Conservation (phyloP, 208 protist species). For the Leishmania martiniquensis region DNA sequence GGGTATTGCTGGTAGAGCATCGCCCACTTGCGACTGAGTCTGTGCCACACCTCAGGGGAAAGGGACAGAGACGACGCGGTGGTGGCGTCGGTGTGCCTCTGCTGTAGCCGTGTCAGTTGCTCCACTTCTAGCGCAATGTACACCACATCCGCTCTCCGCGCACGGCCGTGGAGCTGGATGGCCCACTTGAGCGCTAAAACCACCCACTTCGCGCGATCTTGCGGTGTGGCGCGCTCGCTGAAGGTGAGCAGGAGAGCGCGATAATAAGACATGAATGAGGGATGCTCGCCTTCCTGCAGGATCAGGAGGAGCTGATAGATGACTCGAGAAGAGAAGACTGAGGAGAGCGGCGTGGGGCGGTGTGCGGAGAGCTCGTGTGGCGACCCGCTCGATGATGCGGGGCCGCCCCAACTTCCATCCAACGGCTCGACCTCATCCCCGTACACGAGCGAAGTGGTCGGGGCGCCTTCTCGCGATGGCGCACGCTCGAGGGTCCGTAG, state of each 20-base stretch:
- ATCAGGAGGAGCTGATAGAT: slow-evolving; percentile 58
- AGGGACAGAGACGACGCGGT: slow-evolving; percentile 6
- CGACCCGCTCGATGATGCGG: background rate
- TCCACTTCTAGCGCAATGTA: slow-evolving; percentile 46
- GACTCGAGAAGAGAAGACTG: slow-evolving; percentile 61
- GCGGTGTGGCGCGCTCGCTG: slow-evolving; percentile 20
- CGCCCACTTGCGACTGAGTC: slow-evolving; percentile 43
- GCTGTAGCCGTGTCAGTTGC: slow-evolving; percentile 35
- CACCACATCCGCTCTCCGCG: slow-evolving; percentile 32
- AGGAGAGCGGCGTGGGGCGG: background rate
- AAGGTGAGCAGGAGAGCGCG: slow-evolving; percentile 38
- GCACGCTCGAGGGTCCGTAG: background rate
- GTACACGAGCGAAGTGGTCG: background rate
- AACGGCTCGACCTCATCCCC: background rate
- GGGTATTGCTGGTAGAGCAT: slow-evolving; percentile 40
- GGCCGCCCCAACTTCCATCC: background rate
- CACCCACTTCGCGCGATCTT: slow-evolving; percentile 49
- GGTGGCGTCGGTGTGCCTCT: background rate
- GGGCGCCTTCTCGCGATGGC: background rate
- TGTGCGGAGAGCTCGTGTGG: background rate
- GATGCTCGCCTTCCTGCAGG: slow-evolving; percentile 74
- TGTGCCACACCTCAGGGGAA: slow-evolving; percentile 26
- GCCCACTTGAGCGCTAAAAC: slow-evolving; percentile 47
- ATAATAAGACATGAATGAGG: slow-evolving; percentile 71
- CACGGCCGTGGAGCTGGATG: slow-evolving; percentile 17